phyloP scores from a whole-genome alignment of 192 early-diverging fungal species.

The Haplosporangium gracile region DNA sequence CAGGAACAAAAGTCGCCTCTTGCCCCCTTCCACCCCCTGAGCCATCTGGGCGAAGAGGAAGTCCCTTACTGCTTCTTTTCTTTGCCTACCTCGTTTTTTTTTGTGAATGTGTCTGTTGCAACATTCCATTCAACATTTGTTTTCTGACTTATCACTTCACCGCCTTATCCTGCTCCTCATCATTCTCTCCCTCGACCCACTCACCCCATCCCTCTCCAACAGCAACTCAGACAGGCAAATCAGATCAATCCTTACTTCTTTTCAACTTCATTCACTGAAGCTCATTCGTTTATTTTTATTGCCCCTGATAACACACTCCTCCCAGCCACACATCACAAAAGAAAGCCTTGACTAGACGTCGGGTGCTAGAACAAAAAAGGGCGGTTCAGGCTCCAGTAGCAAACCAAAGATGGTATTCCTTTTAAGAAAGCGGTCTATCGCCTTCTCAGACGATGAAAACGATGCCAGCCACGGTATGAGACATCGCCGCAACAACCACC shows the following conservation, averaged over 20 bases:
- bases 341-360: background rate
- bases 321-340: background rate
- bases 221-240: background rate
- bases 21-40: too few relatives aligned
- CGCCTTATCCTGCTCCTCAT: too few relatives aligned
- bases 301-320: background rate
- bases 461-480: background rate
- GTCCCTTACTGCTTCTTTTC: too few relatives aligned
- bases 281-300: background rate
- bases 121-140: too few relatives aligned
- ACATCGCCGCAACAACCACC: background rate
- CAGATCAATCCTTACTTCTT: background rate
- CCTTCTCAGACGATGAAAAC: conserved; percentile 20
- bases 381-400: background rate
- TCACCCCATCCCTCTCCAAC: too few relatives aligned
- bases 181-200: too few relatives aligned
- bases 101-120: too few relatives aligned
- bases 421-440: conserved; percentile 14
- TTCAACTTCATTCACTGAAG: background rate
- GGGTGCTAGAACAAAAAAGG: background rate
- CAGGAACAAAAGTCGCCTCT: too few relatives aligned
- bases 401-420: background rate
- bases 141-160: too few relatives aligned
- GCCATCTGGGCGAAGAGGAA: too few relatives aligned
- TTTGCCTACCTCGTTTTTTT: too few relatives aligned